Base-by-base conservation (phyloP, 1,139 yeast species). In the Pichia sp. region DNA sequence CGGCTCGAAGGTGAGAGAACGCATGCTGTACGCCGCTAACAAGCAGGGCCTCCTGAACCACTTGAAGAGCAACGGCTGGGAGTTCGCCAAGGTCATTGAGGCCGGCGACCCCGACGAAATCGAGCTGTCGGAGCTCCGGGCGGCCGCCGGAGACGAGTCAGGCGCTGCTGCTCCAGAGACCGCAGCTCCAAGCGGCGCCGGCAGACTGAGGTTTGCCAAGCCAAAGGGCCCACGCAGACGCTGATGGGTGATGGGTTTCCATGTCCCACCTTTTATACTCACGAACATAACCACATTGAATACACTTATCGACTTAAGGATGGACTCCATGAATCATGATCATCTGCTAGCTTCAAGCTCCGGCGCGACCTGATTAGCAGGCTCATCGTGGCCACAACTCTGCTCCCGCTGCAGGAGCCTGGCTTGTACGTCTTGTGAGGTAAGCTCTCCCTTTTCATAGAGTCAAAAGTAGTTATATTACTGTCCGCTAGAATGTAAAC, bases 1-100 rank as follows among this genome's bases (percentile, higher is more conserved):
- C 0, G 91, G 93, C 1, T 86, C 97, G 30, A 85, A 85, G 68
- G 95, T 93, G 49, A 87, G 86, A 69, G 95, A 91, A 55, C 80
- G 98, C 63, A 93, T 93, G 98, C 71, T 92, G 49, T 91, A 90
- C 66, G 98, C 98, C 1, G 80, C 96, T 2, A 85, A 85, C 59
- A 86, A 91, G 64, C 81, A 79, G 57, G 87, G 90, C 3, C 79
- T 89, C 55, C 71, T 85, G 41, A 76, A 74, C 49, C 77, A 78
- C 55, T 75, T 89, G 62, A 68, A 71, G 54, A 70, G 72, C 43
- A 65, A 66, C 17, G 62, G 70, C 1, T 65, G 75, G 43, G 61
- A 64, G 4, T 70, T 74, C 29, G 74, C 75, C 47, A 78, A 79
- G 52, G 70, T 75, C 14, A 65, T 84, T 27, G 92, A 86, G 66